Evolutionary conservation across 2,329 filamentous ascomycete species (phyloP).

Genomic region (Colletotrichum navitas): DNA sequence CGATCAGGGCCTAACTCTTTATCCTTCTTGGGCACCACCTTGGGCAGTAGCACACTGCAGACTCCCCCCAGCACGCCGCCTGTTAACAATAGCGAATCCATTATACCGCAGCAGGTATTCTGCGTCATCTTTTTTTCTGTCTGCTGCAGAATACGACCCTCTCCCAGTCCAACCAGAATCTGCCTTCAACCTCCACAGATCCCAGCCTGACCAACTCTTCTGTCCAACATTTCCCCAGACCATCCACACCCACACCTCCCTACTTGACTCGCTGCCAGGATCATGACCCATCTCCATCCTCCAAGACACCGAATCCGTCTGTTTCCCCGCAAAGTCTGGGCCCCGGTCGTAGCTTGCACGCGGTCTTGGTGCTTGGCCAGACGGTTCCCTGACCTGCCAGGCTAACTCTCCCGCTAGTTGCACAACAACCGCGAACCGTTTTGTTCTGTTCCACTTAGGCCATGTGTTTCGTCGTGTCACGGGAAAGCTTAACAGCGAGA

Average conservation of each 20-base stretch:
- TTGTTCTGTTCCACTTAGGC: constrained; percentile 16
- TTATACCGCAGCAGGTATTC: not conserved
- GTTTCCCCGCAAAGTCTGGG: constrained; percentile 39
- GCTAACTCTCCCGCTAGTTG: constrained; percentile 40
- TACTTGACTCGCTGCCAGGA: constrained; percentile 33
- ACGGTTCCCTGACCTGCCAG: constrained; percentile 29
- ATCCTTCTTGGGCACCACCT: constrained; percentile 25
- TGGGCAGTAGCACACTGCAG: constrained; percentile 6
- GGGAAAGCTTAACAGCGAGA: constrained; percentile 32
- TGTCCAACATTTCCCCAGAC: constrained; percentile 30
- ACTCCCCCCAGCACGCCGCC: constrained; percentile 1
- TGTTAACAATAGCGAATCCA: not conserved
- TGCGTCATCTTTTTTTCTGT: not conserved
- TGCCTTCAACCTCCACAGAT: constrained; percentile 12
- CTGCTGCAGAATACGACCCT: constrained; percentile 11
- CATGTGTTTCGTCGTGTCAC: constrained; percentile 36
- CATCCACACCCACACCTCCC: constrained; percentile 27
- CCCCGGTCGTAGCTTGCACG: constrained; percentile 18
- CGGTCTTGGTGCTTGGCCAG: constrained; percentile 20
- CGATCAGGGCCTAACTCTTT: no score
- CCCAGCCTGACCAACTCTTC: constrained; percentile 22
- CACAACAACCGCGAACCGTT: constrained; percentile 40
- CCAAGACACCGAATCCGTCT: constrained; percentile 7
- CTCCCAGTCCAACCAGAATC: constrained; percentile 15
- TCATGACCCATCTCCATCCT: constrained; percentile 18